Evolutionary conservation across 805 yeast species (phyloP).

Genomic region (Blastobotrys mokoenaii): DNA sequence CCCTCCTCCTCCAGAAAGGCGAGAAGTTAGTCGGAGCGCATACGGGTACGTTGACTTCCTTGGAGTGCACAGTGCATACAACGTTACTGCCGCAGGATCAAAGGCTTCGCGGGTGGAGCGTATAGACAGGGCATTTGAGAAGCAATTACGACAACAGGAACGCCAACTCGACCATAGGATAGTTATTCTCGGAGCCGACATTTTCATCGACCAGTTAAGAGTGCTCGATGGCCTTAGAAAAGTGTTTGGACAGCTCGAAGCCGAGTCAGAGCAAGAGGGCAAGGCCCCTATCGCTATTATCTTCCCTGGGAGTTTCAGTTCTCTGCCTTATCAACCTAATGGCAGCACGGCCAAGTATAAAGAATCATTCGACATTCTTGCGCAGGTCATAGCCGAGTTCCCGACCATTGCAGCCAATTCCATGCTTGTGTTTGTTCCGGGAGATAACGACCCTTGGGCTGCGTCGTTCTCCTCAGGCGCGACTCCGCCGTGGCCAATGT

Average conservation of each 20-base stretch:
- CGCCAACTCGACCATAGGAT: slow-evolving; percentile 51
- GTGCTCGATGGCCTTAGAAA: slow-evolving; percentile 58
- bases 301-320: slow-evolving; percentile 72
- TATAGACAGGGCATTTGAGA: slow-evolving; percentile 51
- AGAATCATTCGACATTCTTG: slow-evolving; percentile 64
- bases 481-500: slow-evolving; percentile 58
- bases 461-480: slow-evolving; percentile 59
- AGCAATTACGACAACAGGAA: slow-evolving; percentile 49
- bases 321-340: slow-evolving; percentile 54
- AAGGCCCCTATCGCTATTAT: slow-evolving; percentile 58
- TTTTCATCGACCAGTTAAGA: slow-evolving; percentile 52
- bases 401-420: slow-evolving; percentile 45
- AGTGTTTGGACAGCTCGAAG: slow-evolving; percentile 47
- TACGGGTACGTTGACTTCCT: slow-evolving; percentile 73
- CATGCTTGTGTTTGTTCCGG: slow-evolving; percentile 72
- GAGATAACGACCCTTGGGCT: slow-evolving; percentile 91
- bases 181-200: slow-evolving; percentile 66
- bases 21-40: slow-evolving; percentile 57
- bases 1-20: slow-evolving; percentile 82
- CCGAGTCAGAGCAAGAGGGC: slow-evolving; percentile 33
- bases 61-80: slow-evolving; percentile 33
- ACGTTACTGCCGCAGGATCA: slow-evolving; percentile 11
- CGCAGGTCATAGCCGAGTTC: slow-evolving; percentile 51
- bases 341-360: slow-evolving; percentile 43
- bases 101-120: slow-evolving; percentile 30